A percentile compares a stretch with the other conserved stretches of the same genome.
These are phyloP conservation scores for Chalaropsis thielavioides DNA, from an alignment of 2,329 filamentous ascomycete species.

Conservation along the genomic window DNA sequence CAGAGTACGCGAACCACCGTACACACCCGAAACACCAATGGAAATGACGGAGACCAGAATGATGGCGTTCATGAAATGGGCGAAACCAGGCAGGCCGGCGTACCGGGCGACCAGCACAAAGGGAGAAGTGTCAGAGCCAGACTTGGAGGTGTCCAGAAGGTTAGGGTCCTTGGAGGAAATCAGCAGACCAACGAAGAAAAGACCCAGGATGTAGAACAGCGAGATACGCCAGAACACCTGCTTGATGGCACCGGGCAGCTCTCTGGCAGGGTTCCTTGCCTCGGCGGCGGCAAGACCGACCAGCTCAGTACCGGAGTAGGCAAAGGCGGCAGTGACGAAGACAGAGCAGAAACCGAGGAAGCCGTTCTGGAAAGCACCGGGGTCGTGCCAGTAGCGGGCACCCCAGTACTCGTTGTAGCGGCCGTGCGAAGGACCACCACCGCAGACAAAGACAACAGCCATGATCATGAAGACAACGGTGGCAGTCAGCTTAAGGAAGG, in stretches of 20 bases:
- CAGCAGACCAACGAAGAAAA: slow-evolving; percentile 35
- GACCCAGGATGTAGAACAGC: slow-evolving; percentile 36
- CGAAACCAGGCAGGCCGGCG: slow-evolving; percentile 33
- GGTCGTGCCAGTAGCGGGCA: slow-evolving; percentile 30
- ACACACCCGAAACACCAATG: slow-evolving; percentile 40
- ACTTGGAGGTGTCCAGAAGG: slow-evolving; percentile 28
- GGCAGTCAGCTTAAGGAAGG: slow-evolving; percentile 41
- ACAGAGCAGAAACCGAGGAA: slow-evolving; percentile 56
- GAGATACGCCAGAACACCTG: slow-evolving; percentile 47
- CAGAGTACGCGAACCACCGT: slow-evolving; percentile 41
- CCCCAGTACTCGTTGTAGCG: slow-evolving; percentile 31
- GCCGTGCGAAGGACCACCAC: slow-evolving; percentile 37
- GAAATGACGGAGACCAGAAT: slow-evolving; percentile 41
- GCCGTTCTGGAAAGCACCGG: slow-evolving; percentile 48
- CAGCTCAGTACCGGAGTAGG: slow-evolving; percentile 53
- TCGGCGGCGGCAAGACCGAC: slow-evolving; percentile 59
- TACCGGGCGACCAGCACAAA: slow-evolving; percentile 37
- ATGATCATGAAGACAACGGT: slow-evolving; percentile 49
- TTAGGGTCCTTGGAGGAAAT: slow-evolving; percentile 30
- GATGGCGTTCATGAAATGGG: slow-evolving; percentile 39
- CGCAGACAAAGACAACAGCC: slow-evolving; percentile 40
- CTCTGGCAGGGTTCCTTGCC: slow-evolving; percentile 50
- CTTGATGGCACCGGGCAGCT: slow-evolving; percentile 65
- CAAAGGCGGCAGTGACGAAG: slow-evolving; percentile 56
- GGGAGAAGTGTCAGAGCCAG: slow-evolving; percentile 30